Base-by-base conservation (phyloP, 208 protist species). In the Wallacemonas sp. region DNA sequence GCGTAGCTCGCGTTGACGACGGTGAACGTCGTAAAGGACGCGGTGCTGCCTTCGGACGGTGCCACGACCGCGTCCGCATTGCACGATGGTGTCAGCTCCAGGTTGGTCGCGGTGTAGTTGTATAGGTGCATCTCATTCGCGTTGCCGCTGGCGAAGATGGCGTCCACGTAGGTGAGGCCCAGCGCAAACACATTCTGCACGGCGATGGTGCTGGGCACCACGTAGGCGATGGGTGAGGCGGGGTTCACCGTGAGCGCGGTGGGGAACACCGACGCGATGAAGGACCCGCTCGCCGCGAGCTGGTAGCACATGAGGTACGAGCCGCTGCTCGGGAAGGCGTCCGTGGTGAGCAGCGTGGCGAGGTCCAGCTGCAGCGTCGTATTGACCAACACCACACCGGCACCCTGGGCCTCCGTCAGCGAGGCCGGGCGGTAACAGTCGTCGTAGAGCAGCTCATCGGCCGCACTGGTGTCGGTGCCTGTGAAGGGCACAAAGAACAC, bases 231-330 rank as follows among this genome's bases (percentile, higher is more conserved):
- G 22, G 92, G 92, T n/a, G 87, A 91, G 10, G 86, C 67, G 39
- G 77, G 74, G 2, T 45, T 36, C 22, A 95, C 85, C 8, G 50
- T 67, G 44, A 92, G 61, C 18, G 72, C 38, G 31, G 61, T 68
- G 3, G 79, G 77, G 42, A 78, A 86, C 28, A 96, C 82, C n/a
- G 92, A 92, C 25, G 87, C 87, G 41, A 91, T 74, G 63, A 62
- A 61, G 46, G 61, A 5, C 54, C 32, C 42, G 23, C 11, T 61
- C 2, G 5, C 31, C 25, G 50, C 39, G 11, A 91, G 50, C 74
- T 93, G 83, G 36, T 92, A 85, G 71, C 92, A 97, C 32, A 97
- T 70, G 1, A 91, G 75, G 72, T 86, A 94, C 11, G 57, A 62
- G 2, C 77, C 79, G n/a, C 74, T 18, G 31, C 18, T 39, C 20